These are phyloP conservation scores for Stemphylium vesicarium DNA, from an alignment of 2,329 filamentous ascomycete genomes.

Conservation along the genomic window DNA sequence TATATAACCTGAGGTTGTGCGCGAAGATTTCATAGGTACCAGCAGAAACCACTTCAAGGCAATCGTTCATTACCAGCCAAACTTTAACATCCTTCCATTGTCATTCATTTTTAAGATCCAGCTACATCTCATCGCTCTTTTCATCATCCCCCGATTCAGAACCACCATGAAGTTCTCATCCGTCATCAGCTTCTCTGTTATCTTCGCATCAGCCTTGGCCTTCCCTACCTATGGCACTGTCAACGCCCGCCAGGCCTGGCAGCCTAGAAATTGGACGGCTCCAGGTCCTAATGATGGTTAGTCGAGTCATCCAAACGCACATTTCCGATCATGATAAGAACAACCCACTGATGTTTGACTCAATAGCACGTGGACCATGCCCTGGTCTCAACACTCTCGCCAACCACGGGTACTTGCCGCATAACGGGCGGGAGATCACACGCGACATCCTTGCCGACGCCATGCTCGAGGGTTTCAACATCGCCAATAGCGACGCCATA, in stretches of 20 bases:
- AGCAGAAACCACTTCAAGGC: neutral
- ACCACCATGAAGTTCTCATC: neutral
- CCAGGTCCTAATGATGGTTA: slow-evolving; percentile 12
- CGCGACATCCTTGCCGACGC: slow-evolving; percentile 10
- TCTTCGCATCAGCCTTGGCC: slow-evolving; percentile 2
- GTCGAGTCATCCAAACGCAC: neutral
- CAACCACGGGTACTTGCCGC: neutral
- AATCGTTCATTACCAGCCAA: neutral
- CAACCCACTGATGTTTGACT: neutral
- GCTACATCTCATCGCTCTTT: neutral
- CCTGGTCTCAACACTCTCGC: neutral
- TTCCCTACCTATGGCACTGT: slow-evolving; percentile 9
- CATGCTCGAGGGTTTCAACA: slow-evolving; percentile 13
- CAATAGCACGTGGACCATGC: slow-evolving; percentile 2
- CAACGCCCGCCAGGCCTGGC: slow-evolving; percentile 8
- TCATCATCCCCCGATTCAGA: neutral
- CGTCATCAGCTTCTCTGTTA: neutral
- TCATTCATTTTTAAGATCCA: neutral
- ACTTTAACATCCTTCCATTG: neutral
- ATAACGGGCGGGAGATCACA: slow-evolving; percentile 4
- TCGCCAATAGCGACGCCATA: slow-evolving; percentile 12
- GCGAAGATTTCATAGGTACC: neutral
- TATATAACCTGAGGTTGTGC: neutral
- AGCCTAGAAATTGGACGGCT: slow-evolving; percentile 6
- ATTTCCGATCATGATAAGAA: neutral